phyloP scores from a whole-genome alignment of 2,329 filamentous ascomycete genomes.

The Clonostachys byssicola region DNA sequence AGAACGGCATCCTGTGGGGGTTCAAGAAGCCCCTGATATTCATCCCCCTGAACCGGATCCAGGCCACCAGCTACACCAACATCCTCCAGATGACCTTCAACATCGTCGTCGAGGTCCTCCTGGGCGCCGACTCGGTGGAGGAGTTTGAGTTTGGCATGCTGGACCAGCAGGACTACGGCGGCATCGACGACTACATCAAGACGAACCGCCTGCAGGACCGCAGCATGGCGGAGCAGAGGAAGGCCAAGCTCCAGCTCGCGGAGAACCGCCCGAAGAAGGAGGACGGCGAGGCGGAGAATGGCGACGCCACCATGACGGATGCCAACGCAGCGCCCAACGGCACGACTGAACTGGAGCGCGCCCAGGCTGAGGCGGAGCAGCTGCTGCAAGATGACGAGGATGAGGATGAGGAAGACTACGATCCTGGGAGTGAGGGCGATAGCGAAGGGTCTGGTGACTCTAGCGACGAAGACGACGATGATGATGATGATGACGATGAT shows the following conservation, averaged over 20 bases:
- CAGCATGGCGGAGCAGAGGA: constrained; percentile 65
- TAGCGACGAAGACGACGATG: constrained; percentile 47
- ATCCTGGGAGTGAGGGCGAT: constrained; percentile 57
- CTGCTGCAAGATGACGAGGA: constrained; percentile 56
- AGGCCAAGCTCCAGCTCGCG: constrained; percentile 57
- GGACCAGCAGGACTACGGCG: constrained; percentile 63
- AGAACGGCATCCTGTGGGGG: constrained; percentile 63
- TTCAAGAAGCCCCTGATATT: constrained; percentile 69
- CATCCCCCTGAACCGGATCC: constrained; percentile 55
- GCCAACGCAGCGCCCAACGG: constrained; percentile 23
- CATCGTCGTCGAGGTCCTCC: constrained; percentile 57
- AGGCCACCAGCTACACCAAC: constrained; percentile 62
- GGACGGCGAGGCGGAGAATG: constrained; percentile 31
- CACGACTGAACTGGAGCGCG: constrained; percentile 44
- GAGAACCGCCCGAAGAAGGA: constrained; percentile 52
- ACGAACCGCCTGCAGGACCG: constrained; percentile 59
- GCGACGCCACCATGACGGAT: constrained; percentile 19
- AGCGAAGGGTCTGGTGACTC: constrained; percentile 51
- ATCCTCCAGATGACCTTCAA: constrained; percentile 68
- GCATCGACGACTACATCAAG: constrained; percentile 61
- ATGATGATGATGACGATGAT: constrained; percentile 40
- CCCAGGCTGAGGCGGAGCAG: constrained; percentile 46
- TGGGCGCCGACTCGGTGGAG: constrained; percentile 42
- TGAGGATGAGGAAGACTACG: constrained; percentile 63
- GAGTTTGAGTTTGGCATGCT: constrained; percentile 67